Conservation (phyloP, 139 green algal species). For the Picochlorum sp. region DNA sequence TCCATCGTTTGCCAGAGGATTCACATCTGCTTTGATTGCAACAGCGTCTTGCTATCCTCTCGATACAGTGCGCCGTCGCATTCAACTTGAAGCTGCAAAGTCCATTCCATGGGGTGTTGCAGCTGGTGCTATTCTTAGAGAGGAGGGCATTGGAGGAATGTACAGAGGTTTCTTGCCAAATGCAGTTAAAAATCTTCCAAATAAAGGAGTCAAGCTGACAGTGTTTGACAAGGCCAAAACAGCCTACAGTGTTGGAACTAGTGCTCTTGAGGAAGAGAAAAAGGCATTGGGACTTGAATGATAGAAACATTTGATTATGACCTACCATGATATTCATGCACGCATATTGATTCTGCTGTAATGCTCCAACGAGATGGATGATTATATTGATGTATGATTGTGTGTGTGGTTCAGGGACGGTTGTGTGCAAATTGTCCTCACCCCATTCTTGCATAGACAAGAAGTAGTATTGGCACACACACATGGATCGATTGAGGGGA, state of each 20-base stretch:
- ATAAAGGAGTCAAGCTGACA: slow-evolving; percentile 65
- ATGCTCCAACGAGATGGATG: too few species aligned
- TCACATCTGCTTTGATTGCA: slow-evolving; percentile 57
- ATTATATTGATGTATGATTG: too few species aligned
- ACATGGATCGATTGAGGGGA: too few species aligned
- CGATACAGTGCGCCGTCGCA: slow-evolving; percentile 51
- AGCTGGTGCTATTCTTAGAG: not conserved
- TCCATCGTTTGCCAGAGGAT: slow-evolving; percentile 50
- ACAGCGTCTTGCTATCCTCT: slow-evolving; percentile 66
- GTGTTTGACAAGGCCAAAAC: slow-evolving; percentile 52
- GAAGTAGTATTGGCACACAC: too few species aligned
- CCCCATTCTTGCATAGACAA: too few species aligned
- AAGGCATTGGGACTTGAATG: slow-evolving; percentile 4
- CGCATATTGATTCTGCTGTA: too few species aligned
- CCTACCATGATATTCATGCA: not conserved
- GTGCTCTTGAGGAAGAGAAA: slow-evolving; percentile 33
- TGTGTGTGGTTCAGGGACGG: too few species aligned
- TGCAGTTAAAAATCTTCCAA: slow-evolving; percentile 74
- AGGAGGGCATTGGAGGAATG: slow-evolving; percentile 20
- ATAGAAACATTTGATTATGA: not conserved
- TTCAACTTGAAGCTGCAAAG: slow-evolving; percentile 11
- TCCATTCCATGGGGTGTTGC: not conserved
- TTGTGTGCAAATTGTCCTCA: too few species aligned
- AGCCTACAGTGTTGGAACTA: slow-evolving; percentile 17
- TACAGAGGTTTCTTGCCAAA: slow-evolving; percentile 78